Evolutionary conservation across 805 yeast species (phyloP).

Genomic region (Saccharomyces eubayanus): DNA sequence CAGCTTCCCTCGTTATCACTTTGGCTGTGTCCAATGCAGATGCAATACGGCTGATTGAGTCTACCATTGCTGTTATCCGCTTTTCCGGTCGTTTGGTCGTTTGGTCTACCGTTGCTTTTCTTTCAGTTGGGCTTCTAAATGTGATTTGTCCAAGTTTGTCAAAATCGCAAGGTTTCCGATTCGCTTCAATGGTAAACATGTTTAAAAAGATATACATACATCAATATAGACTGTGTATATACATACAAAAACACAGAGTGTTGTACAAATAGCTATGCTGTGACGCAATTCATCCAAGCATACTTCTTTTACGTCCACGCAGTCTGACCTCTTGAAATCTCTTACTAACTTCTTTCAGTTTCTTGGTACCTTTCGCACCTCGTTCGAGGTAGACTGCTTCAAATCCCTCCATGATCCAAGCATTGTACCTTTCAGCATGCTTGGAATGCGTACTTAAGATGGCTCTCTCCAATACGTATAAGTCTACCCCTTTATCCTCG

Average conservation of each 20-base stretch:
- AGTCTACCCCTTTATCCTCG: slow-evolving; percentile 95
- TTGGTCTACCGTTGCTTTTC: background rate
- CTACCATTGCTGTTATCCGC: slow-evolving; percentile 35
- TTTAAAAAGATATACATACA: background rate
- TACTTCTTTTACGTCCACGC: slow-evolving; percentile 91
- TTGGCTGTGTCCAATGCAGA: slow-evolving; percentile 73
- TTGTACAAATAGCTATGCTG: background rate
- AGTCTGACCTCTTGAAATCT: slow-evolving; percentile 77
- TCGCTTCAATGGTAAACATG: background rate
- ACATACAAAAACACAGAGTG: background rate
- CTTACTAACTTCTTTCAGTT: slow-evolving; percentile 44
- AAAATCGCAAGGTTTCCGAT: background rate
- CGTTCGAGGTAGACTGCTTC: slow-evolving; percentile 29
- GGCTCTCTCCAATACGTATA: slow-evolving; percentile 90
- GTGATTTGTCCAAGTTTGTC: background rate
- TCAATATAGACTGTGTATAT: background rate
- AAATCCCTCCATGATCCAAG: slow-evolving; percentile 71
- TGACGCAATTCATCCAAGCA: slow-evolving; percentile 55
- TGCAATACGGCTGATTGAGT: slow-evolving; percentile 52
- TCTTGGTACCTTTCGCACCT: slow-evolving; percentile 33
- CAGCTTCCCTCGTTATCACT: slow-evolving; percentile 74
- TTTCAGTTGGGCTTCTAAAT: background rate
- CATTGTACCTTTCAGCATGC: slow-evolving; percentile 52
- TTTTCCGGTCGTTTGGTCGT: background rate
- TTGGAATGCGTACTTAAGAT: slow-evolving; percentile 83